Evolutionary conservation across 768 basidiomycete genomes (phyloP).

Genomic region (Lyophyllum atratum): DNA sequence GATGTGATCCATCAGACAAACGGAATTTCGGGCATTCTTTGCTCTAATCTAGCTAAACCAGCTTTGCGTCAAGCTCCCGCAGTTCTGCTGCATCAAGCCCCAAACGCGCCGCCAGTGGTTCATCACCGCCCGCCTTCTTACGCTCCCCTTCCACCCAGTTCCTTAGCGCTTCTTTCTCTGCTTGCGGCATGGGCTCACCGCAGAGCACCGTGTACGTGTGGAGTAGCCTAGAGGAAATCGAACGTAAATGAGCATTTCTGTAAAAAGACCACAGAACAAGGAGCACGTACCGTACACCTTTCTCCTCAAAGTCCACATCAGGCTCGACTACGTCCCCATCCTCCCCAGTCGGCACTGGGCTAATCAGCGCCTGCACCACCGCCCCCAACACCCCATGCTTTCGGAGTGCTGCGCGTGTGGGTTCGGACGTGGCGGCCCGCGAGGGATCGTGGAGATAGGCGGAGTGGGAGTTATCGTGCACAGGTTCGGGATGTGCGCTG

Average conservation of each 20-base stretch:
- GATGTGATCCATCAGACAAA: too few relatives aligned
- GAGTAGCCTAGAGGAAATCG: constrained; percentile 39
- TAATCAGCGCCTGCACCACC: constrained; percentile 52
- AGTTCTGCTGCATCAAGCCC: not conserved
- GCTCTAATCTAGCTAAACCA: too few relatives aligned
- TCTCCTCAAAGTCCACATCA: constrained; percentile 70
- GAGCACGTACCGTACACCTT: constrained; percentile 48
- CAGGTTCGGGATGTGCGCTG: constrained; percentile 30
- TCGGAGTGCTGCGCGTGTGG: constrained; percentile 50
- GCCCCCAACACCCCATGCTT: constrained; percentile 47
- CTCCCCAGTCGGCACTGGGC: constrained; percentile 62
- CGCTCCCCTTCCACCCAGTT: not conserved
- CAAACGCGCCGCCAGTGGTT: not conserved
- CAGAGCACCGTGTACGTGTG: constrained; percentile 52
- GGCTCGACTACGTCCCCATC: constrained; percentile 63
- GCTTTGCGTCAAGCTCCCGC: not conserved
- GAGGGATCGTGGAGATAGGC: constrained; percentile 59
- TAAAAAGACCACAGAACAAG: not conserved
- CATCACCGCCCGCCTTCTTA: not conserved
- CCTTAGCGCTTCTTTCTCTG: constrained; percentile 23
- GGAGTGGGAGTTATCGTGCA: constrained; percentile 78
- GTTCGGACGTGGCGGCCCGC: constrained; percentile 50
- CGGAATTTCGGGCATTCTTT: too few relatives aligned
- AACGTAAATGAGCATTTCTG: not conserved
- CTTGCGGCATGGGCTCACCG: constrained; percentile 29